These are phyloP conservation scores for Lactarius vividus DNA, from an alignment of 768 basidiomycete species.

Conservation along the genomic window DNA sequence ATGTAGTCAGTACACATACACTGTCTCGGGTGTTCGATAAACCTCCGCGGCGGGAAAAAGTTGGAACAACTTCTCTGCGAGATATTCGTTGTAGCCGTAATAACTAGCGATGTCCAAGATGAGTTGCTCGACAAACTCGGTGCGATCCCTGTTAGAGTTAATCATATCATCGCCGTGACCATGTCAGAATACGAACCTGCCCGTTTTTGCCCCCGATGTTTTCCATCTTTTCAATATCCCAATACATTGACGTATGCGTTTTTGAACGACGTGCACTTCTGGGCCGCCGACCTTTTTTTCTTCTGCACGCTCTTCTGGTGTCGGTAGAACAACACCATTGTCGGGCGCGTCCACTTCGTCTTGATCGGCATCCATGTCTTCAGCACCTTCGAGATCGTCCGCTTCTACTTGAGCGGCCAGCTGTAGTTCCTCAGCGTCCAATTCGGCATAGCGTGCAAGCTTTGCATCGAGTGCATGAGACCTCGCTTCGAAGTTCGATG, in stretches of 20 bases:
- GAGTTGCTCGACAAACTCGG: slow-evolving; percentile 88
- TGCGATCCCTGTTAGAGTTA: slow-evolving; percentile 60
- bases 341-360: slow-evolving; percentile 42
- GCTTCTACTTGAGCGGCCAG: slow-evolving; percentile 43
- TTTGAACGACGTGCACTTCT: slow-evolving; percentile 72
- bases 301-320: slow-evolving; percentile 65
- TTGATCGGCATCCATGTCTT: slow-evolving; percentile 38
- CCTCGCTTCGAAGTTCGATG: slow-evolving; percentile 77
- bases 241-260: slow-evolving; percentile 75
- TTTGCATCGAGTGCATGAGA: slow-evolving; percentile 74
- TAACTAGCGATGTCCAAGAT: slow-evolving; percentile 89
- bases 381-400: slow-evolving; percentile 30
- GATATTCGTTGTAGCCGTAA: slow-evolving; percentile 96
- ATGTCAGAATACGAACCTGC: slow-evolving; percentile 46
- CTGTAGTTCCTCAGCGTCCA: slow-evolving; percentile 65
- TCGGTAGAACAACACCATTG: slow-evolving; percentile 63
- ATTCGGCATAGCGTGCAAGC: slow-evolving; percentile 63
- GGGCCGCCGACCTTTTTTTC: slow-evolving; percentile 68
- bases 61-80: slow-evolving; percentile 91
- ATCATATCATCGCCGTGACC: slow-evolving; percentile 15
- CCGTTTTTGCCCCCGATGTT: slow-evolving; percentile 54
- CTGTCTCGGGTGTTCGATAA: not conserved
- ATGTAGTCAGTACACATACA: slow-evolving; percentile 9
- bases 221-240: slow-evolving; percentile 72
- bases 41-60: slow-evolving; percentile 91